Percentiles rank a stretch among this genome's conserved stretches.
Conservation (phyloP, 2,329 filamentous ascomycete species). For the Aspergillus udagawae region DNA sequence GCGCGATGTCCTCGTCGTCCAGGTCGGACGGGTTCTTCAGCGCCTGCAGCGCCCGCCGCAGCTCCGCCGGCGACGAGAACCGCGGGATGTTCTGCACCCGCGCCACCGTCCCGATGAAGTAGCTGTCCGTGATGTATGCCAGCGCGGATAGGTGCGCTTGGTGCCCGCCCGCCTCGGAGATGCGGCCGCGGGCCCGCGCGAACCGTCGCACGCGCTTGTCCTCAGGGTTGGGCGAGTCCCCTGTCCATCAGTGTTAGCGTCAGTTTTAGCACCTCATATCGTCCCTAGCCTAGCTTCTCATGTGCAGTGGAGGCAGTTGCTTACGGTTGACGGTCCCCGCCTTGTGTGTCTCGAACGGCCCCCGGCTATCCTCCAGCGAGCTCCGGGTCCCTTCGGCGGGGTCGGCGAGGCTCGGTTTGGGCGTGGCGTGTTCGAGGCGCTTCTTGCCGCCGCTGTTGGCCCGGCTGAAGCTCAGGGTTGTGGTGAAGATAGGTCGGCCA, state of each 20-base stretch:
- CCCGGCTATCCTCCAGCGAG: slow-evolving; percentile 24
- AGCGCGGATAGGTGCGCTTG: slow-evolving; percentile 81
- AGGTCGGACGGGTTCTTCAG: slow-evolving; percentile 43
- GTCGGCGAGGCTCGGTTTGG: slow-evolving; percentile 48
- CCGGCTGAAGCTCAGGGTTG: slow-evolving; percentile 82
- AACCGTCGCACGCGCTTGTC: slow-evolving; percentile 63
- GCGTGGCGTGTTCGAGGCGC: slow-evolving; percentile 61
- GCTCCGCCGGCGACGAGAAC: slow-evolving; percentile 53
- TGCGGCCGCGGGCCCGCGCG: slow-evolving; percentile 54
- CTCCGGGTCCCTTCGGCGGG: slow-evolving; percentile 25
- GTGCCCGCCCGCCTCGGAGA: slow-evolving; percentile 68
- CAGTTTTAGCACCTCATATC: not conserved
- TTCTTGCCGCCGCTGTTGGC: slow-evolving; percentile 52
- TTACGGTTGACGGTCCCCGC: slow-evolving; percentile 55
- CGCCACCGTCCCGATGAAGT: slow-evolving; percentile 86
- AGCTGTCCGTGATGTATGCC: slow-evolving; percentile 88
- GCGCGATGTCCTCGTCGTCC: slow-evolving; percentile 37
- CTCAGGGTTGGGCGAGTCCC: slow-evolving; percentile 50
- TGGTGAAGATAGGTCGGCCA: slow-evolving; percentile 89
- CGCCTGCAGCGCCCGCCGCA: slow-evolving; percentile 36
- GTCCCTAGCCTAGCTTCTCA: not conserved
- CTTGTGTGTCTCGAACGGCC: slow-evolving; percentile 58
- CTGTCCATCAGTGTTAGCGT: slow-evolving; percentile 24
- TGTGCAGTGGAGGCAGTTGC: slow-evolving; percentile 7
- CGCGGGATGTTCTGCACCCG: slow-evolving; percentile 78